These are phyloP conservation scores for Cyphellophora attinorum DNA, from an alignment of 2,329 filamentous ascomycete species.

Conservation along the genomic window DNA sequence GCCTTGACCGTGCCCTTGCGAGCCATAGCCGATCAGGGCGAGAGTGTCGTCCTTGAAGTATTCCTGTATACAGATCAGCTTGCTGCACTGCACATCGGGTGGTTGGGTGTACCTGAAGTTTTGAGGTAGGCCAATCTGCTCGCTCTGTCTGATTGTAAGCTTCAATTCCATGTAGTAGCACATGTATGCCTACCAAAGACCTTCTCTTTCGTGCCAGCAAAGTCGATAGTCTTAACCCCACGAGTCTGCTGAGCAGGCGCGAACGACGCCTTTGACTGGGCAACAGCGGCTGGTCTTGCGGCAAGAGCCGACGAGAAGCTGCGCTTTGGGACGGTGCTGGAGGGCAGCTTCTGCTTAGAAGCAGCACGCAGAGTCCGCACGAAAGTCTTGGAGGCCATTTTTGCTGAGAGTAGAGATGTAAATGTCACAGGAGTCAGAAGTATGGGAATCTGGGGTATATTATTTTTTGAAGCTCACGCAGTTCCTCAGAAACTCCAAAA, in stretches of 20 bases:
- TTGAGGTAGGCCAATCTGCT: conserved; percentile 96
- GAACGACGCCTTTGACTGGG: conserved; percentile 32
- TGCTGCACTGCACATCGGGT: too few relatives aligned
- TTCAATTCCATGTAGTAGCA: conserved; percentile 10
- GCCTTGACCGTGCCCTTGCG: conserved; percentile 96
- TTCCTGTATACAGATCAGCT: too few relatives aligned
- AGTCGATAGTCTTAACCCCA: conserved; percentile 98
- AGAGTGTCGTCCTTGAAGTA: conserved; percentile 99
- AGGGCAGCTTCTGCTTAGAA: conserved; percentile 44
- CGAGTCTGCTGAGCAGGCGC: conserved; percentile 57
- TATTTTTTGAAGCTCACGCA: conserved; percentile 1
- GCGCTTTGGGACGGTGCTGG: conserved; percentile 43
- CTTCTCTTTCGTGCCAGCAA: conserved; percentile 87
- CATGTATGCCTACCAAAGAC: conserved; percentile 63
- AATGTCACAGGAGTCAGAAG: background rate
- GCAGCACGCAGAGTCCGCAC: conserved; percentile 49
- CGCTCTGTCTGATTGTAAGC: conserved; percentile 57
- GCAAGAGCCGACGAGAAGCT: conserved; percentile 50
- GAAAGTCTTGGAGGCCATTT: conserved; percentile 39
- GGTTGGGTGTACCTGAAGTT: conserved; percentile 89
- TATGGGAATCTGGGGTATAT: conserved; percentile 1
- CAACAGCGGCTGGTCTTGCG: conserved; percentile 40
- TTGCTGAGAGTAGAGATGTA: conserved; percentile 10
- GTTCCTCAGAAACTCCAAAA: too few relatives aligned
- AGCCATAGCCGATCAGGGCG: conserved; percentile 96